Base-by-base conservation (phyloP, 2,329 filamentous ascomycete species). In the Pseudogymnoascus sp. region DNA sequence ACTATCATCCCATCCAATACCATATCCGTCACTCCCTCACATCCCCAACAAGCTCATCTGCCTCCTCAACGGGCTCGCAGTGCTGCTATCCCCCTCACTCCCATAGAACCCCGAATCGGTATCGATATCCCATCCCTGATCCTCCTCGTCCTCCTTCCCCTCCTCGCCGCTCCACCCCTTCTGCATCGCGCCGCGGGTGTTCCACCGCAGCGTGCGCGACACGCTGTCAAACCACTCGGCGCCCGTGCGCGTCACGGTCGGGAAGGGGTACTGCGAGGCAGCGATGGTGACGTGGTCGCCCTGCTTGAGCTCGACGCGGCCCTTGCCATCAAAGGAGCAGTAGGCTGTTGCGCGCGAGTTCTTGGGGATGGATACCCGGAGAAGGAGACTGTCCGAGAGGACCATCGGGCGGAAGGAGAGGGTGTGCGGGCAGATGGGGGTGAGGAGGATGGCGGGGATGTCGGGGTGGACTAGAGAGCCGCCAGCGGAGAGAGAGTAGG, bases 191-290 rank as follows among this genome's bases (percentile, higher is more conserved):
- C 92, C 93, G 53, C 95, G 84, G 25, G 90, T 93, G 77, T 99
- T 99, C 95, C 95, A 99, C 66, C 93, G 84, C 64, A 99, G 81
- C 3, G 93, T 96, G 65, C 93, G 86, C 62, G 90, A 91, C 59
- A 99, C 91, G 71, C 91, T 96, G 75, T 97, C 90, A 73, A 99
- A 97, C 95, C 95, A 99, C 75, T 99, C 95, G 0, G 88, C 90
- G 65, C 88, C 88, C 66, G 89, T 91, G 67, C 91, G 89, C 64
- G 96, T 91, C 46, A 99, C 93, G 0, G 95, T 97, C 2, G 95
- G 95, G 79, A 99, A 97, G 0, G 95, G 95, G 72, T 97, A 99
- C 74, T 96, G 92, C 31, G 90, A 96, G 3, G 95, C 95, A 42
- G 93, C 91, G 70, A 99, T 95, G 65, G 93, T 97, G 74, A 99